Evolutionary conservation across 352 stramenopile genomes (phyloP), one percentile per base, ranked within the genome.

Genomic region (Phytophthora idaei): DNA sequence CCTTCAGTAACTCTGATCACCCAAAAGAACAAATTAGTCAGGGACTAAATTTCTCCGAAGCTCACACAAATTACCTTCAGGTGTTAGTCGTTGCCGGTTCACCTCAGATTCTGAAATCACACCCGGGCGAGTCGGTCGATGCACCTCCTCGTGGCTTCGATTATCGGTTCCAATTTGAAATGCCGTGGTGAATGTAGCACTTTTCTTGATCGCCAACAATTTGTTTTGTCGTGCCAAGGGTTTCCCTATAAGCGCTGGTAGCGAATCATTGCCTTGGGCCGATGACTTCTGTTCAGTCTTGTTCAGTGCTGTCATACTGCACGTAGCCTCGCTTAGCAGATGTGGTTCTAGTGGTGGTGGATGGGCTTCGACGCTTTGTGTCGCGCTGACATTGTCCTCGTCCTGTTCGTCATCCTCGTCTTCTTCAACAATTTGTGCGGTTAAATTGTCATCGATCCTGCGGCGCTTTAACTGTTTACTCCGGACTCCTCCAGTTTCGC

Each of bases 41-140:
- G 14, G 27, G 11, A 41, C 32, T 27, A 45, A 4, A 27, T 53
- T 36, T 28, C 11, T 39, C 15, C 4, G 29, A 59, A 49, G 5
- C 27, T 17, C 17, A 15, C 11, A 64, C 11, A 11, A 63, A 15
- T 10, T 73, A 88, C 83, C 77, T 77, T 70, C 42, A 11, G 42
- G 32, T 37, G 65, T 4, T 5, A 85, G 49, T 4, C 74, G 72
- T n/a, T 76, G 75, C 1, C 68, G 76, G 21, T 77, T 65, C n/a
- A 92, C 62, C 52, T 92, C 87, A 5, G 53, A 71, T 29, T 78
- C 60, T 3, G 85, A 88, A 32, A 92, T 90, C 5, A 92, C 80
- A 25, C 83, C 85, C 15, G 74, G 80, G 25, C 67, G 71, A 31
- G 31, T 51, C 46, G 49, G 41, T 57, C 62, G 59, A 5, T 51